Evolutionary conservation across 2,329 filamentous ascomycete species (phyloP), one percentile per base, ranked within the genome.

Genomic region (Trichoderma sp.): DNA sequence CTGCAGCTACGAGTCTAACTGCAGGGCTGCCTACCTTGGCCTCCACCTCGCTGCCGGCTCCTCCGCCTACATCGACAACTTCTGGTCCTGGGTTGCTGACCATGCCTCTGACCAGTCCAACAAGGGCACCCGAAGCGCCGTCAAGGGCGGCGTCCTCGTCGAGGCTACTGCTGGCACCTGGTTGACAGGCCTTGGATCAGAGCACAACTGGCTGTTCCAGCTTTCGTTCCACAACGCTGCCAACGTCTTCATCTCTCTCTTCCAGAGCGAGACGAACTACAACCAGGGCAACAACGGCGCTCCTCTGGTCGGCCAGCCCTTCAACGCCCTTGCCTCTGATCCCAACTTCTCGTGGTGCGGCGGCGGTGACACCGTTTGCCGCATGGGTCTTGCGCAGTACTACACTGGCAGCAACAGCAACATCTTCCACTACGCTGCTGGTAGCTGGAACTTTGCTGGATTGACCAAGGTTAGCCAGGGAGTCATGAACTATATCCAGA

Each of bases 401-500:
- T 67, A 67, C 32, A 42, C 54, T 19, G 69, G 69, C 10, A 63
- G 27, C 67, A 70, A 70, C 67, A 67, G 29, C 50, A 64, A 39
- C 52, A 69, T 70, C 48, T 70, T 48, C 22, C 69, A 70, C 69
- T 70, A 70, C 22, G 69, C 60, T 17, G 67, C 69, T 5, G 69
- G 60, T 27, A 69, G 69, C 56, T 70, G 69, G 69, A 70, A 70
- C 63, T 70, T 70, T 50, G 6, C 52, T 39, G 19, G 27, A 2
- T 50, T 71, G 63, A 71, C 71, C 4, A 35, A 60, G 2, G 70
- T 72, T 12, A 8, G 58, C 48, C 71, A 72, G 39, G 70, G 68
- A 5, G 19, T 69, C 34, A 72, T 72, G 71, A 71, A 72, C 57
- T 70, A 68, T 9, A 69, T 72, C 34, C 70, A 68, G 35, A 66